Evolutionary conservation across 768 basidiomycete species (phyloP).

Genomic region (Mycena leptocephala): DNA sequence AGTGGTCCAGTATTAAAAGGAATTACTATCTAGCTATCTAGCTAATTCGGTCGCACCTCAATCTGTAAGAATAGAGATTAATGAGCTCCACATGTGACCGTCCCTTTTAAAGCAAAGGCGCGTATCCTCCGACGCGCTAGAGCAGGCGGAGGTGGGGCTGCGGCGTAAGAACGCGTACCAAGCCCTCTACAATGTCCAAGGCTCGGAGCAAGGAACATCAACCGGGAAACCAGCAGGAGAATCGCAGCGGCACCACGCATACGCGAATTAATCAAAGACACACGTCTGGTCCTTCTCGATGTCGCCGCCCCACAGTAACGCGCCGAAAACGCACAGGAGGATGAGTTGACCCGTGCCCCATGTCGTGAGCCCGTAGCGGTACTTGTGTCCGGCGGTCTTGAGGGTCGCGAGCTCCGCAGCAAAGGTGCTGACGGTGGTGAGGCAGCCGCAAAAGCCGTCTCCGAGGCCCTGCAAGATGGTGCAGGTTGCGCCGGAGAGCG

Average conservation of each 20-base stretch:
- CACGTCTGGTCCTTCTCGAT: constrained; percentile 32
- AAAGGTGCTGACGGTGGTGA: constrained; percentile 96
- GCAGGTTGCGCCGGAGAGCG: constrained; percentile 72
- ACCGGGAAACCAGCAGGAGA: neutral
- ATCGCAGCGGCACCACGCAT: neutral
- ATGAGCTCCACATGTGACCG: neutral
- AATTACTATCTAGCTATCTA: neutral
- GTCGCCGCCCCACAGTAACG: constrained; percentile 28
- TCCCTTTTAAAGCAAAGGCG: neutral
- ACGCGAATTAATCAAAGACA: constrained; percentile 12
- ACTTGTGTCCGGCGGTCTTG: constrained; percentile 71
- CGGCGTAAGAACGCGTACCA: neutral
- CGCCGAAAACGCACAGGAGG: constrained; percentile 31
- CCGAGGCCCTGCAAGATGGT: constrained; percentile 84
- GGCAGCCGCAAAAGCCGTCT: constrained; percentile 96
- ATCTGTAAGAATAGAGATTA: neutral
- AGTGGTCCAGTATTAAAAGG: neutral
- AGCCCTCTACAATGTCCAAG: neutral
- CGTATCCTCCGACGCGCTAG: neutral
- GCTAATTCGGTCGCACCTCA: neutral
- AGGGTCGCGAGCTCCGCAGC: constrained; percentile 79
- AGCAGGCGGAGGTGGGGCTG: neutral
- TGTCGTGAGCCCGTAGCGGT: constrained; percentile 80
- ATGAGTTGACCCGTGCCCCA: constrained; percentile 78
- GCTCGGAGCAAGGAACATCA: neutral